These are phyloP conservation scores for Hebeloma cylindrosporum DNA, from an alignment of 768 basidiomycete species.

Conservation along the genomic window DNA sequence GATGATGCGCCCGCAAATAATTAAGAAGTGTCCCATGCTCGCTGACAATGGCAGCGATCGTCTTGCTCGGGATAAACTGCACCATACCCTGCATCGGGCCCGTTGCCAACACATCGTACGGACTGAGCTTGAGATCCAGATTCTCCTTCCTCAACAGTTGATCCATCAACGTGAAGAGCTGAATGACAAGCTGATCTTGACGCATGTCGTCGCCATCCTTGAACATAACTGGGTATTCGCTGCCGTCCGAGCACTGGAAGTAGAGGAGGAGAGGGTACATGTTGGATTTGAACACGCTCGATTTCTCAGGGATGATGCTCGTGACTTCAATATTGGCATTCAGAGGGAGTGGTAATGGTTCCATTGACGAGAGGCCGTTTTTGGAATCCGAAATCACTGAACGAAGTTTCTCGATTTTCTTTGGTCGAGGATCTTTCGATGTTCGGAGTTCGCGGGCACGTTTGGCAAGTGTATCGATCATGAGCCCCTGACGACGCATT, in stretches of 20 bases:
- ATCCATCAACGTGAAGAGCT: constrained; percentile 99
- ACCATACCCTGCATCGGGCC: constrained; percentile 92
- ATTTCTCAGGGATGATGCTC: constrained; percentile 89
- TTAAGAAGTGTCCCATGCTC: constrained; percentile 88
- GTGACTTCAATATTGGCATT: constrained; percentile 84
- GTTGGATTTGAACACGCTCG: constrained; percentile 96
- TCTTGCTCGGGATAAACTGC: constrained; percentile 95
- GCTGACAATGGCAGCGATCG: constrained; percentile 90
- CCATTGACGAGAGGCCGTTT: constrained; percentile 76
- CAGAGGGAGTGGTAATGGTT: constrained; percentile 84
- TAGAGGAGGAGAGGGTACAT: constrained; percentile 89
- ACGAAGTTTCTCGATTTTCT: constrained; percentile 97
- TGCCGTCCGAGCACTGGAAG: constrained; percentile 82
- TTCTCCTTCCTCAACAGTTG: constrained; percentile 91
- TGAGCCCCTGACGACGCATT: constrained; percentile 88
- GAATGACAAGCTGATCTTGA: constrained; percentile 97
- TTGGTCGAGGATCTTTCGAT: constrained; percentile 91
- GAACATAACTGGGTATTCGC: constrained; percentile 94
- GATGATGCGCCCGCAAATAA: constrained; percentile 82
- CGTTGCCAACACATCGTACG: constrained; percentile 92
- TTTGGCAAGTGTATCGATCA: constrained; percentile 82
- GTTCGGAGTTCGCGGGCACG: constrained; percentile 84
- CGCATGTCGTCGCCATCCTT: constrained; percentile 99
- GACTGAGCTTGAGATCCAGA: constrained; percentile 86
- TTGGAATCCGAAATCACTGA: constrained; percentile 82